Conservation (phyloP, 139 green algal genomes). For the Yamagishiella unicocca region DNA sequence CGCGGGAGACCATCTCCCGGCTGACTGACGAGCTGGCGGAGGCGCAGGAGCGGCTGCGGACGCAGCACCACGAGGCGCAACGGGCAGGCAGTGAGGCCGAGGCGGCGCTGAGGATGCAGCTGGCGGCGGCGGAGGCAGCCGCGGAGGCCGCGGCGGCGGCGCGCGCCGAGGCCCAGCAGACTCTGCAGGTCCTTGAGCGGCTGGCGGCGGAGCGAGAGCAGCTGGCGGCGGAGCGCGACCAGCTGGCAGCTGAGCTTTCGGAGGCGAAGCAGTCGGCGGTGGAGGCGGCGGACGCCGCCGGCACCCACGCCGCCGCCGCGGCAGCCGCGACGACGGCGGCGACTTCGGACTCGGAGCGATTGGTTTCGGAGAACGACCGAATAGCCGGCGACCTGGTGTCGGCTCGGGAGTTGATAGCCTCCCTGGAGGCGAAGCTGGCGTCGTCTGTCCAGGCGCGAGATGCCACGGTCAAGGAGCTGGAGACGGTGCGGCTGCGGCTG, state of each 20-base stretch:
- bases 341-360: not conserved
- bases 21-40: not conserved
- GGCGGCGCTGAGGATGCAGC: not conserved
- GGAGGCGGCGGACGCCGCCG: not conserved
- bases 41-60: not conserved
- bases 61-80: not conserved
- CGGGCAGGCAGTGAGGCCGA: not conserved
- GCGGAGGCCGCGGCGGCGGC: not conserved
- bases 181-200: not conserved
- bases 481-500: slow-evolving; percentile 11
- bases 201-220: not conserved
- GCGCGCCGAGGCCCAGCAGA: not conserved
- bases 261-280: not conserved
- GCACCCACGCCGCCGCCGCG: not conserved
- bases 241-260: not conserved
- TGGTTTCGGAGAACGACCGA: not conserved
- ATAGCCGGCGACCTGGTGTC: not conserved
- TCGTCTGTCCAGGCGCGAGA: not conserved
- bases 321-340: not conserved
- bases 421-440: slow-evolving; percentile 21
- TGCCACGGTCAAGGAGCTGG: not conserved
- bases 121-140: not conserved
- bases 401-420: not conserved
- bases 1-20: not conserved
- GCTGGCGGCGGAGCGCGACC: not conserved